A percentile compares a stretch with the other conserved stretches of the same genome.
phyloP scores from a whole-genome alignment of 148 eudicot genomes.

The Rhododendron molle region DNA sequence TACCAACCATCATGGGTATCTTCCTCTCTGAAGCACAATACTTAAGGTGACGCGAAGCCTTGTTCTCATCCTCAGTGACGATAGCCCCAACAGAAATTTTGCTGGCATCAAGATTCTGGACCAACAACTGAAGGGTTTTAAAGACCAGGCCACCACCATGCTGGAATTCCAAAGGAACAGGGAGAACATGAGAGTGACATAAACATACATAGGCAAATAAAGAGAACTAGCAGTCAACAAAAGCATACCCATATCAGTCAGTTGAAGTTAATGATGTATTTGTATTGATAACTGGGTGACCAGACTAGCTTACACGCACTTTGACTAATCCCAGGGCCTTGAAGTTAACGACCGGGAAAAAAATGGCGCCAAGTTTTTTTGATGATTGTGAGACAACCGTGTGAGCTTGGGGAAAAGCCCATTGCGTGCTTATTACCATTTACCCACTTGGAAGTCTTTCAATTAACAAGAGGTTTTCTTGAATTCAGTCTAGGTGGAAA shows the following conservation, averaged over 20 bases:
- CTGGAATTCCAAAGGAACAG: constrained; percentile 26
- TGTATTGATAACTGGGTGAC: not conserved
- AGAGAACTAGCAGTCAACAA: not conserved
- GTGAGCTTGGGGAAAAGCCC: not conserved
- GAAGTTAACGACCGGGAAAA: not conserved
- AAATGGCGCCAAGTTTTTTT: not conserved
- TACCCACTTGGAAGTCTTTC: too few relatives aligned
- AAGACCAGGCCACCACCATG: constrained; percentile 75
- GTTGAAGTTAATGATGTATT: not conserved
- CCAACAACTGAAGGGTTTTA: constrained; percentile 66
- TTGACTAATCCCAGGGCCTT: not conserved
- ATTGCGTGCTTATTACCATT: too few relatives aligned
- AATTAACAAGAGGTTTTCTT: too few relatives aligned
- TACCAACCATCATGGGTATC: constrained; percentile 60
- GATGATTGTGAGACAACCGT: not conserved
- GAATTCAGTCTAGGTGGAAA: too few relatives aligned
- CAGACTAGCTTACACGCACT: not conserved
- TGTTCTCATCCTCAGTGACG: constrained; percentile 57
- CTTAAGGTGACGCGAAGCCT: constrained; percentile 69
- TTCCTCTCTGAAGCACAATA: constrained; percentile 75
- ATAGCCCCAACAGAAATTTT: constrained; percentile 48
- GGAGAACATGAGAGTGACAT: constrained; percentile 5
- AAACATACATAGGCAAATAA: not conserved
- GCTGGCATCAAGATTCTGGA: constrained; percentile 45
- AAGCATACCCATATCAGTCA: not conserved